These are phyloP conservation scores for Diphasiastrum complanatum DNA, from an alignment of 83 land plant species.

Conservation along the genomic window DNA sequence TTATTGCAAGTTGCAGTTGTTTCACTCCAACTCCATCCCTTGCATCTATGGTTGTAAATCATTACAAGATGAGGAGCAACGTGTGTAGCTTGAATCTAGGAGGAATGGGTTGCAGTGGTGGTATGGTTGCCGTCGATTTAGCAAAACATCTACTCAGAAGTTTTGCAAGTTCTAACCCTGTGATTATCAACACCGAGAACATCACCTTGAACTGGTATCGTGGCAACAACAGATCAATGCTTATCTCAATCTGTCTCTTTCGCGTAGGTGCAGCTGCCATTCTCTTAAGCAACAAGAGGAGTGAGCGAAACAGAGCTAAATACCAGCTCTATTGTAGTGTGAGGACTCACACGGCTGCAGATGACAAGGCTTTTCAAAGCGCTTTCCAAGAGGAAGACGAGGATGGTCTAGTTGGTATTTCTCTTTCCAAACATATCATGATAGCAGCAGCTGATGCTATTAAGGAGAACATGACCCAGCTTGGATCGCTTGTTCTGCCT, in stretches of 20 bases:
- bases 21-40: slow-evolving; percentile 26
- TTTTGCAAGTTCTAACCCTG: slow-evolving; percentile 14
- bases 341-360: slow-evolving; percentile 18
- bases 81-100: slow-evolving; percentile 26
- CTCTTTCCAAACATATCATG: slow-evolving; percentile 26
- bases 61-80: slow-evolving; percentile 11
- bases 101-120: slow-evolving; percentile 36
- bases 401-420: slow-evolving; percentile 11
- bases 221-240: slow-evolving; percentile 25
- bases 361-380: slow-evolving; percentile 18
- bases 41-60: slow-evolving; percentile 23
- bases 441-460: slow-evolving; percentile 20
- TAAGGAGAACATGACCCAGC: not conserved
- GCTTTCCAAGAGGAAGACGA: slow-evolving; percentile 29
- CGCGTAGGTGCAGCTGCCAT: slow-evolving; percentile 6
- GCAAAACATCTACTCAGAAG: slow-evolving; percentile 19
- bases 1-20: slow-evolving; percentile 20
- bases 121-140: slow-evolving; percentile 20
- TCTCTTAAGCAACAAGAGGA: slow-evolving; percentile 23
- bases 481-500: slow-evolving; percentile 23
- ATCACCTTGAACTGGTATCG: slow-evolving; percentile 15
- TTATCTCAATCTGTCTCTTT: slow-evolving; percentile 19
- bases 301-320: slow-evolving; percentile 20
- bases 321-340: slow-evolving; percentile 15
- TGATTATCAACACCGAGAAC: slow-evolving; percentile 17